Percentiles rank a stretch among this genome's conserved stretches.
Evolutionary conservation across 2,329 filamentous ascomycete genomes (phyloP).

Genomic region (Furcasterigmium sp.): DNA sequence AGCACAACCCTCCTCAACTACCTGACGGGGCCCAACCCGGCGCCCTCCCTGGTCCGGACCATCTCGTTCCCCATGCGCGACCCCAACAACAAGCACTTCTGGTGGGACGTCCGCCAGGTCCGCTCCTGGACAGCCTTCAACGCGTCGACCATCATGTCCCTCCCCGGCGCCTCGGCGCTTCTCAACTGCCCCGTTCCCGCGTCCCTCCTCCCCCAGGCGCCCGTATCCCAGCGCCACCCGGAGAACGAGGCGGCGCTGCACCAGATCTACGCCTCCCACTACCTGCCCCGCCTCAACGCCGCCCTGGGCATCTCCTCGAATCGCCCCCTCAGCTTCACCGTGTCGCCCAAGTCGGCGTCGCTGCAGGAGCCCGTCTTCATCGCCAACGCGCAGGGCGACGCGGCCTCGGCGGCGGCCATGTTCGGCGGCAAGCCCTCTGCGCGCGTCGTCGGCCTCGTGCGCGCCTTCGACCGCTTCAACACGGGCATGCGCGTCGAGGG

Average conservation of each 20-base stretch:
- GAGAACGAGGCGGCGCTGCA: conserved; percentile 76
- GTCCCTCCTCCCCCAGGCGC: conserved; percentile 54
- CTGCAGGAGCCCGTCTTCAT: conserved; percentile 57
- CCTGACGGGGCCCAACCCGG: conserved; percentile 74
- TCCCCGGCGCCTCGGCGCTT: conserved; percentile 68
- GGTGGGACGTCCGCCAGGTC: conserved; percentile 92
- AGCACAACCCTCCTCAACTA: conserved; percentile 72
- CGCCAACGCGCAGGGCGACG: conserved; percentile 54
- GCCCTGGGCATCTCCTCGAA: conserved; percentile 73
- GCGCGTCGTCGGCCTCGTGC: conserved; percentile 78
- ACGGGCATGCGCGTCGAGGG: conserved; percentile 85
- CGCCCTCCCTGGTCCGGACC: conserved; percentile 74
- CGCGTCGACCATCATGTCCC: conserved; percentile 61
- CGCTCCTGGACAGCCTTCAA: conserved; percentile 80
- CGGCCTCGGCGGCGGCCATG: conserved; percentile 47
- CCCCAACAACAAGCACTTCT: conserved; percentile 75
- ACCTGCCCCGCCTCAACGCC: conserved; percentile 81
- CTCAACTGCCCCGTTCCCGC: conserved; percentile 64
- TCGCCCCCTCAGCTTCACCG: conserved; percentile 50
- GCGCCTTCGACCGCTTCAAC: conserved; percentile 91
- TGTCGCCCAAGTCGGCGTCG: conserved; percentile 29
- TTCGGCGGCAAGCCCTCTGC: conserved; percentile 42
- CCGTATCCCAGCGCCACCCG: conserved; percentile 58
- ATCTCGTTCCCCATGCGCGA: conserved; percentile 65
- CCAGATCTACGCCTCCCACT: conserved; percentile 69